Evolutionary conservation across 1,284 basidiomycete genomes (phyloP).

Genomic region (Amylostereum chailletii): DNA sequence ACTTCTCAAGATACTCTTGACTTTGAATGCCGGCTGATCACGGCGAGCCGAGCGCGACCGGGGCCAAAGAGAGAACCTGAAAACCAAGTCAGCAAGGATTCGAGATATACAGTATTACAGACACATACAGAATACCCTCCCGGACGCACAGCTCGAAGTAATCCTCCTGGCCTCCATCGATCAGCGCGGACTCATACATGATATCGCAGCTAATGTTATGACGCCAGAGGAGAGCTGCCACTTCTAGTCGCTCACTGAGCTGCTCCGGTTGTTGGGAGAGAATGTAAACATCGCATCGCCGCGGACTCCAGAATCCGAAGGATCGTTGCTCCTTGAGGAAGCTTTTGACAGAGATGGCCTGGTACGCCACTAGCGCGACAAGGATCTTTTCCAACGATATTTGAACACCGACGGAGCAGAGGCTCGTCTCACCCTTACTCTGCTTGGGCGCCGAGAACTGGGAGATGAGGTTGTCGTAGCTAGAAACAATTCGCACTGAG

Average conservation of each 20-base stretch:
- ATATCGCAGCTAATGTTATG: slow-evolving; percentile 79
- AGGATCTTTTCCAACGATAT: slow-evolving; percentile 79
- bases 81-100: slow-evolving; percentile 7
- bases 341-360: slow-evolving; percentile 60
- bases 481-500: slow-evolving; percentile 19
- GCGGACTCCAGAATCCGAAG: slow-evolving; percentile 82
- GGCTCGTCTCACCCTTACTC: slow-evolving; percentile 25
- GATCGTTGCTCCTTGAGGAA: slow-evolving; percentile 73
- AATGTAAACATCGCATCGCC: slow-evolving; percentile 79
- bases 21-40: slow-evolving; percentile 65
- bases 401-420: slow-evolving; percentile 69
- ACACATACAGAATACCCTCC: slow-evolving; percentile 69
- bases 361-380: slow-evolving; percentile 59
- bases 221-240: slow-evolving; percentile 73
- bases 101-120: not conserved
- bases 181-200: slow-evolving; percentile 72
- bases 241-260: slow-evolving; percentile 69
- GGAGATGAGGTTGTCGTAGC: slow-evolving; percentile 70
- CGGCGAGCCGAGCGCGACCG: slow-evolving; percentile 47
- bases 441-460: slow-evolving; percentile 53
- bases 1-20: slow-evolving; percentile 71
- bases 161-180: slow-evolving; percentile 52
- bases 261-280: slow-evolving; percentile 73
- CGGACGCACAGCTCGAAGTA: slow-evolving; percentile 57
- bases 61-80: slow-evolving; percentile 65